Base-by-base conservation (phyloP, 495 filamentous ascomycete species). In the Alectoria sarmentosa region DNA sequence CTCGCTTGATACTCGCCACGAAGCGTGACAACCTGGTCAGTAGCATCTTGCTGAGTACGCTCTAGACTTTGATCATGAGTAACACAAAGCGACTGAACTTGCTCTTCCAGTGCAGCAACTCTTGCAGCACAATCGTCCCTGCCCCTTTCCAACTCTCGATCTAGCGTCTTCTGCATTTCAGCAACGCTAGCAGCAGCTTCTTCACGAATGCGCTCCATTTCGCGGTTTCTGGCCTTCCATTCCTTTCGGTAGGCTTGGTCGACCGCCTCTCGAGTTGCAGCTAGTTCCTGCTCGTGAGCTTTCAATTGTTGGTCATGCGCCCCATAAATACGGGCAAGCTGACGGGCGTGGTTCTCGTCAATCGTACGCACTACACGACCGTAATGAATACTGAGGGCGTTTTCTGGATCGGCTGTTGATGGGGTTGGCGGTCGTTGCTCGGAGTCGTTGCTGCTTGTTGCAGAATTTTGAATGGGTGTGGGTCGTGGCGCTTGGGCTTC, bases 311-410 rank as follows among this genome's bases (percentile, higher is more conserved):
- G 54, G 30, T 66, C 64, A 32, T 73, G 71, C 30, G 56, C 67
- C 26, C 61, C 54, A 2, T 56, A 60, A 2, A 65, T 56, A 5
- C 67, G 59, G 13, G 57, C 68, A 5, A 74, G 46, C 32, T 66
- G 66, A 3, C 60, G 64, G 11, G 62, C 64, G 21, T 73, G 64
- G n/a, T 67, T 63, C 14, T 66, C 49, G 26, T 76, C 73, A 10
- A 74, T 63, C 4, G 62, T 71, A 1, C 73, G 69, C 26, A 74
- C 70, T n/a, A 74, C 62, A 15, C 61, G 52, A 26, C 61, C 70
- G 54, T 74, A 74, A 26, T 74, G 72, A 14, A 67, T 64, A 28
- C 62, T 64, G 1, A 74, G 41, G 4, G 70, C 60, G 32, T 72
- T 72, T 28, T 72, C 70, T 1, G 69, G 46, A 26, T 72, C 71